phyloP scores from a whole-genome alignment of 108 stramenopile genomes.

The Cyclostephanos invisitatus region DNA sequence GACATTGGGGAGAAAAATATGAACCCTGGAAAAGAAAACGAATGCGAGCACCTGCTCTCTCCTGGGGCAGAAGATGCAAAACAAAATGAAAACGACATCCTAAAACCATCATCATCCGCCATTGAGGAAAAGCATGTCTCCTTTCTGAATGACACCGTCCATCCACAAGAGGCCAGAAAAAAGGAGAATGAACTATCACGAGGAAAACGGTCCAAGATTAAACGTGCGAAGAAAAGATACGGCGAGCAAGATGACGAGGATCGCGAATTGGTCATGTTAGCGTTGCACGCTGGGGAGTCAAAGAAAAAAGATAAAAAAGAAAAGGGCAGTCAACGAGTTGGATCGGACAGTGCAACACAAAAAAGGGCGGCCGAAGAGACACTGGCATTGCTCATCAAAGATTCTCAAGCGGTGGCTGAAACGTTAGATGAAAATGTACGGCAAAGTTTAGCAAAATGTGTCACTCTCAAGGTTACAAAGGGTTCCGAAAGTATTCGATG shows the following conservation, averaged over 20 bases:
- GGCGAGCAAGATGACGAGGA: constrained; percentile 98
- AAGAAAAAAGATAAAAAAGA: constrained; percentile 52
- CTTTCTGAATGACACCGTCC: constrained; percentile 11
- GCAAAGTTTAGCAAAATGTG: constrained; percentile 61
- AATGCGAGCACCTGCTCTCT: not conserved
- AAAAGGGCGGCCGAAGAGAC: constrained; percentile 74
- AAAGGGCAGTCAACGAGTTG: constrained; percentile 39
- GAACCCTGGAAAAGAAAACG: not conserved
- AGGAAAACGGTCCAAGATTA: constrained; percentile 72
- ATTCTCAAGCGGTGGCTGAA: constrained; percentile 57
- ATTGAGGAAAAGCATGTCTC: constrained; percentile 6
- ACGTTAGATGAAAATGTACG: constrained; percentile 57
- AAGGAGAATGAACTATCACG: constrained; percentile 82
- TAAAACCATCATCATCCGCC: constrained; percentile 2
- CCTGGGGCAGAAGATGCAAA: not conserved
- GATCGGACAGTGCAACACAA: constrained; percentile 52
- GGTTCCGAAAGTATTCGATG: constrained; percentile 65
- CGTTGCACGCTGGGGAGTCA: constrained; percentile 85
- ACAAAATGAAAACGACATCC: not conserved
- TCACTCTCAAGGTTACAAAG: constrained; percentile 51
- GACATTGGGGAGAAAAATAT: constrained; percentile 21
- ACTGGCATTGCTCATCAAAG: constrained; percentile 64
- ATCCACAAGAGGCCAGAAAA: constrained; percentile 26
- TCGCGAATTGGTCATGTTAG: constrained; percentile 86
- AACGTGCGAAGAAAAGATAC: constrained; percentile 81